These are phyloP conservation scores for Wickerhamiella bombiphila DNA, from an alignment of 805 yeast genomes.

Conservation along the genomic window DNA sequence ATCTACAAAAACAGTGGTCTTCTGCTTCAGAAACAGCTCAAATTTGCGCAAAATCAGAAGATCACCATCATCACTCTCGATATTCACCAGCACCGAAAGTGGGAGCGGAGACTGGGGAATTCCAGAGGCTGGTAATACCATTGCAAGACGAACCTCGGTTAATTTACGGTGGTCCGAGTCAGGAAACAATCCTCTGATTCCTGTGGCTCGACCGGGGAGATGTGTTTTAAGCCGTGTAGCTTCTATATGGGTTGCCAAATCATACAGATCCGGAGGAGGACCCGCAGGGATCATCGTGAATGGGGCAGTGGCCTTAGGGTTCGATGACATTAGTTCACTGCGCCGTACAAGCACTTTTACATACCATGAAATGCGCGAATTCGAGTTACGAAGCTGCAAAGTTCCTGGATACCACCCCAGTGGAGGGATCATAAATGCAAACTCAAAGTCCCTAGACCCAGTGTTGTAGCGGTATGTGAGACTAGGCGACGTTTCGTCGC, in stretches of 20 bases:
- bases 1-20: constrained; percentile 10
- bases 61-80: constrained; percentile 5
- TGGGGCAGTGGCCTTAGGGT: constrained; percentile 3
- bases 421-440: constrained; percentile 12
- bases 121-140: constrained; percentile 10
- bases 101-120: constrained; percentile 9
- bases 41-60: constrained; percentile 5
- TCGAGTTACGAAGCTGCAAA: constrained; percentile 4
- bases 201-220: constrained; percentile 1
- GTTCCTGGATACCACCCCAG: constrained; percentile 9
- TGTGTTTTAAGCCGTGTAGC: neutral
- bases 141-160: constrained; percentile 2
- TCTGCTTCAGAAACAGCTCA: constrained; percentile 9
- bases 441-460: constrained; percentile 11
- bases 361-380: constrained; percentile 14
- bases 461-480: constrained; percentile 9
- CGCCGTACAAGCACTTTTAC: constrained; percentile 12
- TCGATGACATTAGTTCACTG: constrained; percentile 6
- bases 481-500: constrained; percentile 1
- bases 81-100: constrained; percentile 3
- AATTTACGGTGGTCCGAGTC: constrained; percentile 5
- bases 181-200: constrained; percentile 10
- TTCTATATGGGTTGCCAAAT: neutral
- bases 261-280: neutral
- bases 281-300: constrained; percentile 12